phyloP scores from a whole-genome alignment of 169 alveolate genomes.

The Babesia ovis region DNA sequence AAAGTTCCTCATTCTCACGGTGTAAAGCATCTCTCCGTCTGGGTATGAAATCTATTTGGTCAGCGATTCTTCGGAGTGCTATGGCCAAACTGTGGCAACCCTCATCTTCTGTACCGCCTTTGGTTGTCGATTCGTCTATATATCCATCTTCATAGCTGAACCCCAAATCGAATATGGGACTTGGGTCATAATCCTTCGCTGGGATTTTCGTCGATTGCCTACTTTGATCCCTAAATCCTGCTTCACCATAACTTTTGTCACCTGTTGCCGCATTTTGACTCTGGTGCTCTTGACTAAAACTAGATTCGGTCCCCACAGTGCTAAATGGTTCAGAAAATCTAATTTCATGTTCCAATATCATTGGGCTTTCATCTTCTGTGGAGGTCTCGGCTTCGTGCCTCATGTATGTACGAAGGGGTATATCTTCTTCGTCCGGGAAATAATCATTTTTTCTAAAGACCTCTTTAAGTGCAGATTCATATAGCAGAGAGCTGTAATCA shows the following conservation, averaged over 20 bases:
- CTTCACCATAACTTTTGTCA: background rate
- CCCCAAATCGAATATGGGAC: background rate
- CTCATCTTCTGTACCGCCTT: background rate
- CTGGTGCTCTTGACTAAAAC: background rate
- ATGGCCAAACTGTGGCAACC: background rate
- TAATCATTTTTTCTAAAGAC: background rate
- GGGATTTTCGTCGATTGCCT: background rate
- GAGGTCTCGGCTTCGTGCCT: slow-evolving; percentile 7
- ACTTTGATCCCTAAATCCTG: background rate
- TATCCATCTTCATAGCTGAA: background rate
- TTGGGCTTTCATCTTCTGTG: slow-evolving; percentile 10
- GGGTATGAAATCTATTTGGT: slow-evolving; percentile 5
- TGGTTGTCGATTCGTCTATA: background rate
- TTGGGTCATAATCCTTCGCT: background rate
- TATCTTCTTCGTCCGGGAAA: background rate
- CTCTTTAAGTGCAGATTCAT: slow-evolving; percentile 8
- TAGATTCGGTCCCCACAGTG: background rate
- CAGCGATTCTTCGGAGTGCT: slow-evolving; percentile 19
- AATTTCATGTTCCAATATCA: slow-evolving; percentile 9
- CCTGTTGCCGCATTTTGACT: background rate
- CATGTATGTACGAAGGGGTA: background rate
- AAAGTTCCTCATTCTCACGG: background rate
- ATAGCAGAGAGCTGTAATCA: background rate
- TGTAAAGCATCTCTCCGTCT: background rate
- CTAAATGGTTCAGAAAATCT: background rate